phyloP scores from a whole-genome alignment of 768 basidiomycete genomes.

The Amanita rubescens region DNA sequence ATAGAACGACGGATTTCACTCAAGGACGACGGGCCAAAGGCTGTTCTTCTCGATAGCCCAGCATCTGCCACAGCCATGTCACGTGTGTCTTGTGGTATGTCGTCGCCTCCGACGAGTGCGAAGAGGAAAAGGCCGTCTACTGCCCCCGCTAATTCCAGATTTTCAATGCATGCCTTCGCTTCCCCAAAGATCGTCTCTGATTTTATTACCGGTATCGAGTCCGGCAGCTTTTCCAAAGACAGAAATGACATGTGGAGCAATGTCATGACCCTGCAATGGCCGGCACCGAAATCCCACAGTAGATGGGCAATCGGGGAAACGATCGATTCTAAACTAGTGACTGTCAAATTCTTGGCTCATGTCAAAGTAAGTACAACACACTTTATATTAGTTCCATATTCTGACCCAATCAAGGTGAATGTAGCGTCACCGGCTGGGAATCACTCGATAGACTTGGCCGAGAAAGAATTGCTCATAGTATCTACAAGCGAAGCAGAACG shows the following conservation, averaged over 20 bases:
- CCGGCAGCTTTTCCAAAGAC: slow-evolving; percentile 49
- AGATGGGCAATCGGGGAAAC: slow-evolving; percentile 81
- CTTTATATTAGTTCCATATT: slow-evolving; percentile 8
- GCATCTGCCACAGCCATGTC: neutral
- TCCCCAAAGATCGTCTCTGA: slow-evolving; percentile 38
- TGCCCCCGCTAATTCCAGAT: slow-evolving; percentile 23
- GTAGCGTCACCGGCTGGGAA: slow-evolving; percentile 51
- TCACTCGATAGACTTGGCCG: slow-evolving; percentile 63
- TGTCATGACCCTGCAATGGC: slow-evolving; percentile 67
- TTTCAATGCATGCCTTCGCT: slow-evolving; percentile 15
- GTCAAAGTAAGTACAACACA: slow-evolving; percentile 44
- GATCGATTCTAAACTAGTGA: slow-evolving; percentile 53
- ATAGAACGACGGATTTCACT: slow-evolving; percentile 69
- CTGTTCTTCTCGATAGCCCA: neutral
- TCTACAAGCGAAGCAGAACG: slow-evolving; percentile 67
- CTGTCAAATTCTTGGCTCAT: slow-evolving; percentile 63
- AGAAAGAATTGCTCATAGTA: slow-evolving; percentile 59
- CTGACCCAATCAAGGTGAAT: slow-evolving; percentile 28
- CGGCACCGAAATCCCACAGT: slow-evolving; percentile 55
- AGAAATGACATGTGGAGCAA: slow-evolving; percentile 53
- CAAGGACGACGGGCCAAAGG: slow-evolving; percentile 23
- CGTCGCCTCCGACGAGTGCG: neutral
- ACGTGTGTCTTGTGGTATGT: neutral
- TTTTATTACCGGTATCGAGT: slow-evolving; percentile 50
- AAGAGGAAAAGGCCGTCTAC: slow-evolving; percentile 8